Base-by-base conservation (phyloP, 1,284 basidiomycete genomes). In the Microbotryum scabiosae region DNA sequence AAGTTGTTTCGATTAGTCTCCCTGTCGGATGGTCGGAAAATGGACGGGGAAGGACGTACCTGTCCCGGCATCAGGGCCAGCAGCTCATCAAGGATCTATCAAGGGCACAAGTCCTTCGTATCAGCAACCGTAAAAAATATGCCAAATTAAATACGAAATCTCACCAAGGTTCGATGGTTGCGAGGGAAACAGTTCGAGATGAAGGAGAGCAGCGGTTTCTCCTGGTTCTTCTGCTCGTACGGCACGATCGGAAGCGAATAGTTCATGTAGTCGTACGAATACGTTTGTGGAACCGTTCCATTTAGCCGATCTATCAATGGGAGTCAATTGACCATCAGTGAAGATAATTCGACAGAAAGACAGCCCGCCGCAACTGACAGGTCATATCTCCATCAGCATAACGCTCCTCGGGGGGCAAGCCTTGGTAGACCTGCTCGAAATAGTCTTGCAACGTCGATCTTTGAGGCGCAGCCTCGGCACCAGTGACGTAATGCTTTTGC, bases 401-500 rank as follows among this genome's bases (percentile, higher is more conserved):
- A 12, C 36, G 53, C 28, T 57, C 59, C 46, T 62, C 60, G 44
- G 51, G 57, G 23, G 28, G 23, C 47, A 23, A 47, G 4, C 57
- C 57, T 4, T 62, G 46, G 5, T 43, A 5, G 18, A 65, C 5
- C 23, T 21, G 14, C 18, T 65, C 23, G 23, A 56, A 59, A 21
- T 62, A 59, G 5, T 7, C 6, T 21, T 65, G 54, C 25, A 65
- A 49, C 8, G 21, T 1, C 16, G n/a, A 25, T 9, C 63, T 41
- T 23, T 65, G 62, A 23, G 63, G 57, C 23, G 60, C 63, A 3
- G 20, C n/a, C 52, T 65, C 63, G 47, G 57, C 57, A 10, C 60
- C 63, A 51, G 51, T 56, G 9, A 62, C 36, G 20, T 50, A 54
- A 4, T 25, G n/a, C 21, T 60, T 60, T 51, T 65, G 63, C 57